These are phyloP conservation scores for Strigomonas culicis DNA, from an alignment of 208 protist species.

Conservation along the genomic window DNA sequence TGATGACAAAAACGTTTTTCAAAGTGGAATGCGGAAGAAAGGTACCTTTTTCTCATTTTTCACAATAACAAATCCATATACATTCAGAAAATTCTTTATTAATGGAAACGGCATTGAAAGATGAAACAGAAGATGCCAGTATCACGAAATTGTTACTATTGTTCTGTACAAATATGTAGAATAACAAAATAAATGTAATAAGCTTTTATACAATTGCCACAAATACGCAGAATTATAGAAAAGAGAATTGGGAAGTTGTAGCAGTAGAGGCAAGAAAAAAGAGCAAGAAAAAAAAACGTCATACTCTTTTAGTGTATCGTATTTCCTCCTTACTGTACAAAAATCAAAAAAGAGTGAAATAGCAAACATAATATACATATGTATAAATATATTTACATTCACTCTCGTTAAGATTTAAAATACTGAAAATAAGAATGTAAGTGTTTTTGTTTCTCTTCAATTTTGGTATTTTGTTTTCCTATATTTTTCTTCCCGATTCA, in stretches of 20 bases:
- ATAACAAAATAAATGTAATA: too few relatives aligned
- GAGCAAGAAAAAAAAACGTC: background rate
- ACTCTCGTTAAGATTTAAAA: background rate
- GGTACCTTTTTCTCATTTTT: background rate
- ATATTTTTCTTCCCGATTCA: background rate
- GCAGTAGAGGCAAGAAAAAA: background rate
- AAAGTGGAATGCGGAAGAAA: background rate
- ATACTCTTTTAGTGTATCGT: background rate
- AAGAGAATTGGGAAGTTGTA: background rate
- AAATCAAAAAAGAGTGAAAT: background rate
- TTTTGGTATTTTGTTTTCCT: background rate
- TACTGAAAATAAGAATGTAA: conserved; percentile 1
- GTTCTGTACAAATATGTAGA: too few relatives aligned
- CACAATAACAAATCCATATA: background rate
- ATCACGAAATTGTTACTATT: too few relatives aligned
- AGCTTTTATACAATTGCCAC: too few relatives aligned
- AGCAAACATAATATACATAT: background rate
- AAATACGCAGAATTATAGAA: too few relatives aligned
- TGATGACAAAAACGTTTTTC: background rate
- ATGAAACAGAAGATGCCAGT: too few relatives aligned
- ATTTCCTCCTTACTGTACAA: background rate
- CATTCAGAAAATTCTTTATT: background rate
- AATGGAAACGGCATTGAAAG: too few relatives aligned
- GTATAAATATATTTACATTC: background rate
- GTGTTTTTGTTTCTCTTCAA: background rate